These are phyloP conservation scores for Cutaneotrichosporon dermatis DNA, from an alignment of 1,284 basidiomycete genomes.

Conservation along the genomic window DNA sequence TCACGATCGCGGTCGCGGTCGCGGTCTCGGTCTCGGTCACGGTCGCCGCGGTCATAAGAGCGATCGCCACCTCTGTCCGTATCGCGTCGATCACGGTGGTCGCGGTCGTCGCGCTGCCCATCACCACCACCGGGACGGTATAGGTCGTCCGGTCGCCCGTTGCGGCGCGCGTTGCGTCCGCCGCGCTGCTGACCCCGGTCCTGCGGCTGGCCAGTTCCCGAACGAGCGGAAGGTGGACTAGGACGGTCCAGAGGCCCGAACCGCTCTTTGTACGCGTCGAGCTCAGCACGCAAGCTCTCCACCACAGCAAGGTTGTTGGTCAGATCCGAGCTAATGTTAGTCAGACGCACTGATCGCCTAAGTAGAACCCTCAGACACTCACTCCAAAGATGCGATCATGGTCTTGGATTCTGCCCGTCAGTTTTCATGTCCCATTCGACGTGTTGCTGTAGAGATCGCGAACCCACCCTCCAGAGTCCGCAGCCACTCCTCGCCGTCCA, in stretches of 20 bases:
- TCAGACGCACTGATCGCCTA: not conserved
- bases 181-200: not conserved
- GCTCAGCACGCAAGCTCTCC: constrained; percentile 26
- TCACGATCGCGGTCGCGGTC: not conserved
- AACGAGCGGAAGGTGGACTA: not conserved
- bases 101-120: constrained; percentile 3
- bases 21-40: constrained; percentile 1
- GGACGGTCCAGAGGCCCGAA: constrained; percentile 17
- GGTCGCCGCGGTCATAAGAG: not conserved
- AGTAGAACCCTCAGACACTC: constrained; percentile 3
- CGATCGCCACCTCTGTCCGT: not conserved
- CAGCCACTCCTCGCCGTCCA: constrained; percentile 29
- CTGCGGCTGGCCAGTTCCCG: not conserved
- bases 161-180: constrained; percentile 3
- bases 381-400: constrained; percentile 43
- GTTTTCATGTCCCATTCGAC: not conserved
- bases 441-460: not conserved
- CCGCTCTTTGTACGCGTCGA: constrained; percentile 28
- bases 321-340: constrained; percentile 32
- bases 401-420: constrained; percentile 32
- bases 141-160: constrained; percentile 6
- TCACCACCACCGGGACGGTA: constrained; percentile 1
- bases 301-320: constrained; percentile 32
- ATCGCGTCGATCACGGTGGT: not conserved
- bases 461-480: constrained; percentile 34